Evolutionary conservation across 345 rosid genomes (phyloP).

Genomic region (Balakata baccata): DNA sequence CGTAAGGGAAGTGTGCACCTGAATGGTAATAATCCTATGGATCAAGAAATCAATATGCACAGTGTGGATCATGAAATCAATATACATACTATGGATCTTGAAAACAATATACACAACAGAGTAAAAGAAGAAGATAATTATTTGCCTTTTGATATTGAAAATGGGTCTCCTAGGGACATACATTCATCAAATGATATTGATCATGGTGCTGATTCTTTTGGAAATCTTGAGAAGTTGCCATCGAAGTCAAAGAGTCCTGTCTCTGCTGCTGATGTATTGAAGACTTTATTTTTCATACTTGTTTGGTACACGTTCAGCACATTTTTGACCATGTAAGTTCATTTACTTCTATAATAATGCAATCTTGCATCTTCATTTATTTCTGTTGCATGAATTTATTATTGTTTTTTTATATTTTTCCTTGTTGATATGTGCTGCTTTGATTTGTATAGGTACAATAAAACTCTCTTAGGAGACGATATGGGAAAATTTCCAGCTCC

Average conservation of each 20-base stretch:
- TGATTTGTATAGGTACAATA: slow-evolving; percentile 63
- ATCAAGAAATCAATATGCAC: slow-evolving; percentile 13
- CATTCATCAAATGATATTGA: slow-evolving; percentile 13
- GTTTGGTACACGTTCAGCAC: slow-evolving; percentile 99
- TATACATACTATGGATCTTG: slow-evolving; percentile 12
- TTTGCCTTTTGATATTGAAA: slow-evolving; percentile 60
- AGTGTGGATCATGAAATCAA: slow-evolving; percentile 4
- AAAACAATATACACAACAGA: slow-evolving; percentile 8
- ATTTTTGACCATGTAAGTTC: slow-evolving; percentile 93
- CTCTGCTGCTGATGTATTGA: slow-evolving; percentile 72
- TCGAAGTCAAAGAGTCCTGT: slow-evolving; percentile 26
- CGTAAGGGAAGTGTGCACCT: background rate
- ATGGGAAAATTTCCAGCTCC: slow-evolving; percentile 98
- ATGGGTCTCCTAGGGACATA: slow-evolving; percentile 22
- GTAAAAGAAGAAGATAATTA: slow-evolving; percentile 32
- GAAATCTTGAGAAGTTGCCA: slow-evolving; percentile 31
- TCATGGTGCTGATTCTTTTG: slow-evolving; percentile 32
- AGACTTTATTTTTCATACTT: slow-evolving; percentile 88
- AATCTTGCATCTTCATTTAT: background rate
- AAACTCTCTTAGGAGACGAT: slow-evolving; percentile 92
- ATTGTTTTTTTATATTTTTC: background rate
- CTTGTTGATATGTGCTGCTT: slow-evolving; percentile 5
- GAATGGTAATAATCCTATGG: slow-evolving; percentile 9
- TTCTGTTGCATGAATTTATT: background rate
- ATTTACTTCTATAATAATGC: slow-evolving; percentile 6